Percentiles rank a stretch among this genome's conserved stretches.
These are phyloP conservation scores for Ustilago bromivora DNA, from an alignment of 1,284 basidiomycete genomes.

Conservation along the genomic window DNA sequence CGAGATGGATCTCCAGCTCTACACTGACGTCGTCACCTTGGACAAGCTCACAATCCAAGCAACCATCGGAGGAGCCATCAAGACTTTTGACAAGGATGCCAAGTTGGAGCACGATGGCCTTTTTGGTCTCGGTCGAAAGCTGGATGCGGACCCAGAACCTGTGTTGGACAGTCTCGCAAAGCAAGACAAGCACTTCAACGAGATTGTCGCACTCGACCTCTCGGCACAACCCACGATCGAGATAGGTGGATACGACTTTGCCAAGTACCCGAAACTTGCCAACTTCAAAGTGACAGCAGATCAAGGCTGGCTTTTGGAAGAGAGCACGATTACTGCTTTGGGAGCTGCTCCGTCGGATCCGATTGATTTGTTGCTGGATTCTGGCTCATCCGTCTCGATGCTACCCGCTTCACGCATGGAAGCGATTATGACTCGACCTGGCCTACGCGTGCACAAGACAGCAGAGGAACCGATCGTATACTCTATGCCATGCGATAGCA, in stretches of 20 bases:
- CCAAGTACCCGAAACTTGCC: conserved; percentile 22
- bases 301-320: conserved; percentile 26
- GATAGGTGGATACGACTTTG: conserved; percentile 37
- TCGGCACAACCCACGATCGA: conserved; percentile 20
- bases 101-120: conserved; percentile 41
- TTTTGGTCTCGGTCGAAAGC: conserved; percentile 26
- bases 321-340: conserved; percentile 20
- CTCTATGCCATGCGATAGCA: conserved; percentile 40
- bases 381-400: conserved; percentile 43
- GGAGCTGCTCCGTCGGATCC: conserved; percentile 2
- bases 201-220: conserved; percentile 27
- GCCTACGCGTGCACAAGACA: conserved; percentile 22
- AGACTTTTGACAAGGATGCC: conserved; percentile 35
- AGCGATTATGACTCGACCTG: conserved; percentile 33
- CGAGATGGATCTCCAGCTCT: conserved; percentile 38
- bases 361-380: conserved; percentile 32
- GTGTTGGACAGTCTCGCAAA: conserved; percentile 18
- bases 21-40: conserved; percentile 24
- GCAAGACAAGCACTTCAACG: not conserved
- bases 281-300: conserved; percentile 22
- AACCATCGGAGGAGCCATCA: conserved; percentile 32
- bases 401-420: conserved; percentile 30
- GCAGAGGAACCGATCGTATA: conserved; percentile 31
- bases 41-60: conserved; percentile 4
- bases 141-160: conserved; percentile 12